Conservation (phyloP, 2,329 filamentous ascomycete genomes). For the Fusarium sp. region DNA sequence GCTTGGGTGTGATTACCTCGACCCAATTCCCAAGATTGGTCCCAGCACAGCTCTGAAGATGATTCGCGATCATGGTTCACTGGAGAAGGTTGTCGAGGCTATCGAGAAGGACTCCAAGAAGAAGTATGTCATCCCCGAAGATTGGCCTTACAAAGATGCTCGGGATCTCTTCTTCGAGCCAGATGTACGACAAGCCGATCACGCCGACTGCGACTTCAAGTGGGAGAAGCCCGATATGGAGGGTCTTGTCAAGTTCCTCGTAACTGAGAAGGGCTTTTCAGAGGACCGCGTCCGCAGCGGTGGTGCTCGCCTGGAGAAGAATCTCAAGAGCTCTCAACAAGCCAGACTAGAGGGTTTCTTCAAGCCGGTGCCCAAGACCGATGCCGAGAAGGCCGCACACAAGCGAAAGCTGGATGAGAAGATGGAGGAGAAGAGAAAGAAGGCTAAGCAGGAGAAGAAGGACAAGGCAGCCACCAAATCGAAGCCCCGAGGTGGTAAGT, state of each 20-base stretch:
- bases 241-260: constrained; percentile 88
- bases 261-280: constrained; percentile 95
- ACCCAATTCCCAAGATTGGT: constrained; percentile 94
- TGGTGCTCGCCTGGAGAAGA: constrained; percentile 86
- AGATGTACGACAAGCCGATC: constrained; percentile 85
- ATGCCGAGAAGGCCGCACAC: constrained; percentile 83
- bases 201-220: constrained; percentile 94
- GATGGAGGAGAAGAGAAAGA: constrained; percentile 93
- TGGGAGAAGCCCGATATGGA: constrained; percentile 96
- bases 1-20: constrained; percentile 96
- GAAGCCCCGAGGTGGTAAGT: constrained; percentile 77
- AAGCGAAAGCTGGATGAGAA: constrained; percentile 97
- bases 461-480: constrained; percentile 92
- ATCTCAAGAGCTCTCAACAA: constrained; percentile 91
- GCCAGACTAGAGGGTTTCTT: constrained; percentile 96
- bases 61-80: constrained; percentile 89
- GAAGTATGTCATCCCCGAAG: constrained; percentile 90
- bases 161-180: constrained; percentile 92
- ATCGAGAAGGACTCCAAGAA: constrained; percentile 82
- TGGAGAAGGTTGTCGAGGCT: constrained; percentile 88
- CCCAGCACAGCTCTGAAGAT: constrained; percentile 92
- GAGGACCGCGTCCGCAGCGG: constrained; percentile 90
- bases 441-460: constrained; percentile 93
- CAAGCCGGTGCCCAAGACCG: constrained; percentile 90
- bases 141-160: constrained; percentile 95